A percentile compares a stretch with the other conserved stretches of the same genome.
Conservation (phyloP, 257 asterid species). For the Solanum dulcamara region DNA sequence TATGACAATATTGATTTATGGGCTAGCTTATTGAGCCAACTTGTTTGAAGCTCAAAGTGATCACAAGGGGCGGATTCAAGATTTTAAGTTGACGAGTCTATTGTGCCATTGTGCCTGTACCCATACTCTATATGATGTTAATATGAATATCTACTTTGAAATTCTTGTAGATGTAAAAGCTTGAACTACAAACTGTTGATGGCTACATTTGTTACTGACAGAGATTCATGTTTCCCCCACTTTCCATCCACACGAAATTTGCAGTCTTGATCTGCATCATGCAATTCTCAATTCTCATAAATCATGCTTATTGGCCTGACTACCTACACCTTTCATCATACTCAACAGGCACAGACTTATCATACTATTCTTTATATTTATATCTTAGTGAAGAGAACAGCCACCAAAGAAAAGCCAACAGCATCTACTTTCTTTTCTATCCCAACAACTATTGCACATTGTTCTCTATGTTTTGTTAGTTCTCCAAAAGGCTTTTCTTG, state of each 20-base stretch:
- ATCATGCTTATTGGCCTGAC: constrained; percentile 26
- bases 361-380: background rate
- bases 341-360: background rate
- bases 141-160: background rate
- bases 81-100: background rate
- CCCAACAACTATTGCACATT: background rate
- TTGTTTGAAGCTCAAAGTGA: background rate
- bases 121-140: background rate
- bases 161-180: background rate
- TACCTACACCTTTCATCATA: constrained; percentile 23
- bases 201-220: background rate
- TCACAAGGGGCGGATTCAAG: background rate
- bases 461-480: background rate
- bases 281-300: background rate
- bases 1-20: background rate
- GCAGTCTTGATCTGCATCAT: background rate
- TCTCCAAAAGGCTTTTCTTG: background rate
- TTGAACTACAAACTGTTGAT: background rate
- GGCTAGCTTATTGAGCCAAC: background rate
- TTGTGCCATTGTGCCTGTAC: background rate
- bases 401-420: background rate
- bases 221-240: background rate
- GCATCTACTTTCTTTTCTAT: background rate
- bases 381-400: constrained; percentile 9
- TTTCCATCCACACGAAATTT: background rate